phyloP scores from a whole-genome alignment of 371 early-diverging fungal species.

The Zychaea mexicana region DNA sequence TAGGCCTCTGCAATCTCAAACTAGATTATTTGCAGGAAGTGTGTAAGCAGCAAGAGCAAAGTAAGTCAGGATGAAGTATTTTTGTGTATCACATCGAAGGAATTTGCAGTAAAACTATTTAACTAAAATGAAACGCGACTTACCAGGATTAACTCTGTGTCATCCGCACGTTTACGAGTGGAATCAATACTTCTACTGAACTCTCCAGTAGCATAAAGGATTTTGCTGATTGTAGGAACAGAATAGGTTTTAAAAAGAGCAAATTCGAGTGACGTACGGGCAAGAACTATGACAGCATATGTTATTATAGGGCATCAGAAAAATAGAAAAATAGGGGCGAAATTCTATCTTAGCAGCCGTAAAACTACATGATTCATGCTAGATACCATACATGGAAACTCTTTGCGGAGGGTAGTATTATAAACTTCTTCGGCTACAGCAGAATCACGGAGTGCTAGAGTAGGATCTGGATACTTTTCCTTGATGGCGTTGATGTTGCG shows the following conservation, averaged over 20 bases:
- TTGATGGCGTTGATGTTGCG: conserved; percentile 29
- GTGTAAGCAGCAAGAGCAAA: background rate
- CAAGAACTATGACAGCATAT: background rate
- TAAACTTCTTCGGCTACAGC: conserved; percentile 45
- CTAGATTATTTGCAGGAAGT: background rate
- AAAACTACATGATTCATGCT: no score
- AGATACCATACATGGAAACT: conserved; percentile 39
- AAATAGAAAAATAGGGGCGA: no score
- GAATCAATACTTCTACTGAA: conserved; percentile 30
- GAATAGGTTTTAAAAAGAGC: conserved; percentile 54
- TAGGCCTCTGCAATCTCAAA: conserved; percentile 5
- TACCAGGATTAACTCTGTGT: conserved; percentile 44
- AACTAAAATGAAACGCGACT: background rate
- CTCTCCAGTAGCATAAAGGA: conserved; percentile 48
- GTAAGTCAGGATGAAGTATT: background rate
- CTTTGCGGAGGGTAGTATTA: conserved; percentile 30
- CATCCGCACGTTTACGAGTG: conserved; percentile 46
- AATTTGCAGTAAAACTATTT: no score
- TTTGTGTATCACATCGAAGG: no score
- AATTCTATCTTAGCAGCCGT: no score
- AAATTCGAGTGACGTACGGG: conserved; percentile 39
- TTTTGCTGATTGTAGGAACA: conserved; percentile 52
- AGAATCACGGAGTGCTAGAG: conserved; percentile 34
- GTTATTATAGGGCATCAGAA: no score
- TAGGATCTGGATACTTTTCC: conserved; percentile 50